Conservation (phyloP, 495 filamentous ascomycete species). For the Penicillium canescens region DNA sequence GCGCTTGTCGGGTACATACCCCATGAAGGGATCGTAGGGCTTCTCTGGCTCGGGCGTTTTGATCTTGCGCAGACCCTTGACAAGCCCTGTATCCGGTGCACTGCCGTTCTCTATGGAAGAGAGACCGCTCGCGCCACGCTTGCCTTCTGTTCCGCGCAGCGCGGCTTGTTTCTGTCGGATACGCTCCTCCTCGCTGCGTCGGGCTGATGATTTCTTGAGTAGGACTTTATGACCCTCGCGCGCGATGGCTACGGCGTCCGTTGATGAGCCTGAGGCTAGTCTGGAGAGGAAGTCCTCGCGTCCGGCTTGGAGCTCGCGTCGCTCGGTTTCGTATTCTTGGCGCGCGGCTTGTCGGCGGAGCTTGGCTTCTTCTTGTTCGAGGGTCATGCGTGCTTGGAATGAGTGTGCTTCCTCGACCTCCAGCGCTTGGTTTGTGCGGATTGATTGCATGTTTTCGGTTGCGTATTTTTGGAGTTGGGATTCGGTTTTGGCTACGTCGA, state of each 20-base stretch:
- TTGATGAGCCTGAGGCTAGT: slow-evolving; percentile 48
- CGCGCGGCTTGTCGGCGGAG: slow-evolving; percentile 54
- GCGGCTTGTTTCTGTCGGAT: slow-evolving; percentile 48
- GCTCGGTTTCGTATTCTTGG: slow-evolving; percentile 65
- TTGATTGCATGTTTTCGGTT: slow-evolving; percentile 62
- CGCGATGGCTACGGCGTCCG: slow-evolving; percentile 51
- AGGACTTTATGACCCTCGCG: slow-evolving; percentile 61
- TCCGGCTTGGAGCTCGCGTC: slow-evolving; percentile 57
- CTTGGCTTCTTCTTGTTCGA: slow-evolving; percentile 67
- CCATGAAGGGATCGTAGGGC: slow-evolving; percentile 88
- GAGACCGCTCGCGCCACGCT: slow-evolving; percentile 22
- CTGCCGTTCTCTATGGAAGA: slow-evolving; percentile 26
- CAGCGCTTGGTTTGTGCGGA: slow-evolving; percentile 54
- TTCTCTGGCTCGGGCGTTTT: slow-evolving; percentile 61
- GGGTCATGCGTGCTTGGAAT: slow-evolving; percentile 59
- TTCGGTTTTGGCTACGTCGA: slow-evolving; percentile 70
- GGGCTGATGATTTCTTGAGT: slow-evolving; percentile 65
- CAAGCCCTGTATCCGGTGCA: slow-evolving; percentile 43
- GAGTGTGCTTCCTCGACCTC: slow-evolving; percentile 54
- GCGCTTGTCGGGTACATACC: slow-evolving; percentile 59
- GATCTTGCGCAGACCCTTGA: slow-evolving; percentile 76
- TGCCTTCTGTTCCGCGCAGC: slow-evolving; percentile 37
- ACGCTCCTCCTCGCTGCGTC: slow-evolving; percentile 49
- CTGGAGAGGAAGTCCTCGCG: slow-evolving; percentile 58
- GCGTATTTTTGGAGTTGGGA: slow-evolving; percentile 64